Conservation (phyloP, 805 yeast species). For the Metschnikowia gruessii region DNA sequence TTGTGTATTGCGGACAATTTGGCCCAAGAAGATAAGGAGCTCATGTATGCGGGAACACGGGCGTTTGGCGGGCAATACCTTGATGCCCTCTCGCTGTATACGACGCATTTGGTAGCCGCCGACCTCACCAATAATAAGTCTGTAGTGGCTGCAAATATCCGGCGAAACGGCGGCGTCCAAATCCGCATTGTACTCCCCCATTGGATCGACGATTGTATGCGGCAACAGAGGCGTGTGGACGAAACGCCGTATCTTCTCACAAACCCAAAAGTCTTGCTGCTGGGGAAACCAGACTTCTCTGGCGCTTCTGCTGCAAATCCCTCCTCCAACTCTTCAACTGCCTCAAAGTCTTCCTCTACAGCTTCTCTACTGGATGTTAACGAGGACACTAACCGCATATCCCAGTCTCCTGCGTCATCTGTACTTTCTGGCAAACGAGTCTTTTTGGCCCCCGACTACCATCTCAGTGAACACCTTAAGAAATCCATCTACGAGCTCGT, state of each 20-base stretch:
- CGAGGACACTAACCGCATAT: background rate
- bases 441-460: conserved; percentile 54
- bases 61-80: conserved; percentile 77
- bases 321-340: too few relatives aligned
- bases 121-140: conserved; percentile 56
- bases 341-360: too few relatives aligned
- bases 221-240: conserved; percentile 46
- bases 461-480: conserved; percentile 44
- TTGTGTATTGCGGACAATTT: conserved; percentile 58
- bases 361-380: background rate
- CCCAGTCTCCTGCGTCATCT: conserved; percentile 20
- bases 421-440: conserved; percentile 47
- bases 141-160: conserved; percentile 47
- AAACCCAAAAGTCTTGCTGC: conserved; percentile 12
- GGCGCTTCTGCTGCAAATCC: too few relatives aligned
- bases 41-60: conserved; percentile 62
- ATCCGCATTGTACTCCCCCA: conserved; percentile 69
- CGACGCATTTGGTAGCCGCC: conserved; percentile 74
- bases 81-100: conserved; percentile 59
- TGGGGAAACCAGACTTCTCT: conserved; percentile 23
- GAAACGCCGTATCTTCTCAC: conserved; percentile 52
- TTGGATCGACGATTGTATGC: conserved; percentile 76
- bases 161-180: conserved; percentile 26
- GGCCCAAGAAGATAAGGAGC: conserved; percentile 59
- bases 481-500: conserved; percentile 45